phyloP scores from a whole-genome alignment of 2,329 filamentous ascomycete genomes.

The Ophiosphaerella herpotricha region DNA sequence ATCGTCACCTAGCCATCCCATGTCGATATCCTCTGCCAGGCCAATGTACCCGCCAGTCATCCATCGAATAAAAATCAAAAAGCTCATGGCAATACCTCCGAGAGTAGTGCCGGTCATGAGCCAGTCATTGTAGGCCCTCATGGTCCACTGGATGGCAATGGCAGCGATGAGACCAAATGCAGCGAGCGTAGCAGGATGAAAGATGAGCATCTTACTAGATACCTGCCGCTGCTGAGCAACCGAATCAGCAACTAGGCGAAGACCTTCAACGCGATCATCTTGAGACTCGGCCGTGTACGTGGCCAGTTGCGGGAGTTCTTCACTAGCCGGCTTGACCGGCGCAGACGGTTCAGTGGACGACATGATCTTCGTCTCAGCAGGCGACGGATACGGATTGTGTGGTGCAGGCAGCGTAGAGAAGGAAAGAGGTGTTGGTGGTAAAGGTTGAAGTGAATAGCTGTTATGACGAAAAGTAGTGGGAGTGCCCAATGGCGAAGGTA shows the following conservation, averaged over 20 bases:
- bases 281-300: slow-evolving; percentile 59
- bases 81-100: slow-evolving; percentile 66
- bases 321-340: slow-evolving; percentile 20
- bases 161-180: slow-evolving; percentile 46
- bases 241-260: slow-evolving; percentile 78
- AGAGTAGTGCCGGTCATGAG: slow-evolving; percentile 62
- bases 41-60: slow-evolving; percentile 65
- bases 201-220: slow-evolving; percentile 62
- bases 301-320: slow-evolving; percentile 61
- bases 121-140: slow-evolving; percentile 53
- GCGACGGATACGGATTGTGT: slow-evolving; percentile 39
- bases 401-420: slow-evolving; percentile 50
- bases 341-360: slow-evolving; percentile 38
- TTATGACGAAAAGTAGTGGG: slow-evolving; percentile 61
- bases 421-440: slow-evolving; percentile 54
- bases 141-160: slow-evolving; percentile 47
- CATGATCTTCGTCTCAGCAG: slow-evolving; percentile 44
- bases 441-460: slow-evolving; percentile 57
- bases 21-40: slow-evolving; percentile 64
- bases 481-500: slow-evolving; percentile 66
- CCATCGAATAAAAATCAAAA: slow-evolving; percentile 65
- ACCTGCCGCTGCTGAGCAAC: slow-evolving; percentile 80
- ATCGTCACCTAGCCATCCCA: slow-evolving; percentile 64
- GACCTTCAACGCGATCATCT: slow-evolving; percentile 67
- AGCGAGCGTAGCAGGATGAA: slow-evolving; percentile 44